Evolutionary conservation across 2,329 filamentous ascomycete genomes (phyloP), one percentile per base, ranked within the genome.

Genomic region (Botrytis paeoniae): DNA sequence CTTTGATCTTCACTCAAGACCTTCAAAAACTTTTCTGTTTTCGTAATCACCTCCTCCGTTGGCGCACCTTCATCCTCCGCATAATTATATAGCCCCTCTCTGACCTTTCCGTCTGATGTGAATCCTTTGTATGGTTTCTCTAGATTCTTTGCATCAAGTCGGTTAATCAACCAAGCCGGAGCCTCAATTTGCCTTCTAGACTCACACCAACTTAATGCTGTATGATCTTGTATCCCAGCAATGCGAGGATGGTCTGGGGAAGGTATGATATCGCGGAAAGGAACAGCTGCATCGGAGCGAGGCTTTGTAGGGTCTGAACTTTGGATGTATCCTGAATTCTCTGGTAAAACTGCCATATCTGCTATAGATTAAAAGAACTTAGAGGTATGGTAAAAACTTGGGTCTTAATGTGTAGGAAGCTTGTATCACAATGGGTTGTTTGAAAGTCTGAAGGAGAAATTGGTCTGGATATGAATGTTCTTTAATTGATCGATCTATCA

Each of bases 81-180:
- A 76, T 77, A 79, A 32, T 74, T 57, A 69, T 78, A 78, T 41
- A 79, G 16, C 16, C 74, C 77, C 51, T 76, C 74, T 70, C 73
- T 78, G 43, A 78, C 75, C n/a, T 73, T 76, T 25, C 78, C 79
- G 74, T 80, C 79, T 6, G 75, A 75, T 60, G 79, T 80, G 60
- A 80, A 78, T 16, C 79, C 79, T 43, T 76, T 77, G 43, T 78
- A 80, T 32, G 79, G 78, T 41, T 75, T 74, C 69, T 80, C 78
- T n/a, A 80, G 57, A 66, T 79, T 79, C 74, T 77, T 78, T 54
- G 76, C 78, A 45, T 79, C 78, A 61, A 80, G 71, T 8, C 78
- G 75, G 70, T 79, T 78, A 70, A 80, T 80, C 74, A 80, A 71
- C 79, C 79, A 80, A 25, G 78, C 78, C 14, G 79, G 78, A 3